Evolutionary conservation across 192 early-diverging fungal genomes (phyloP).

Genomic region (Umbelopsis isabellina): DNA sequence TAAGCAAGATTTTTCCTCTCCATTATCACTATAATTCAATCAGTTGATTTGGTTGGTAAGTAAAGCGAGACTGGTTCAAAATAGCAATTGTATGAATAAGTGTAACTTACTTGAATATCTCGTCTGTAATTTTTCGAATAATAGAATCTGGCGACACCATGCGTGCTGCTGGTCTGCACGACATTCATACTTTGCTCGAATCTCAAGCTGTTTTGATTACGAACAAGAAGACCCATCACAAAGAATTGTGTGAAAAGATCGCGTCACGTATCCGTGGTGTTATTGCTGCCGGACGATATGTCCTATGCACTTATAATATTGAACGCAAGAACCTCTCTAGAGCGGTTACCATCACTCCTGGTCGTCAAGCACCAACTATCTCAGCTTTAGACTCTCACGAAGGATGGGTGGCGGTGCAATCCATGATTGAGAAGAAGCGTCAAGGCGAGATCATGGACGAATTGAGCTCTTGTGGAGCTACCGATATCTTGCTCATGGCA

Average conservation of each 20-base stretch:
- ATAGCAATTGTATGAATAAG: background rate
- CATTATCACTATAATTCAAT: background rate
- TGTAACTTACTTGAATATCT: background rate
- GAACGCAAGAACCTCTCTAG: slow-evolving; percentile 59
- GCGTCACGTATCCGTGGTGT: slow-evolving; percentile 88
- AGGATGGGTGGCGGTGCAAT: slow-evolving; percentile 87
- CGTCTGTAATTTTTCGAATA: slow-evolving; percentile 44
- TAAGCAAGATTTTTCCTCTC: too few species aligned
- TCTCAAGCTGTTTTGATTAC: slow-evolving; percentile 92
- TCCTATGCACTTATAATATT: slow-evolving; percentile 93
- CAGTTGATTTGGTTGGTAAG: slow-evolving; percentile 56
- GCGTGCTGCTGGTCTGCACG: slow-evolving; percentile 95
- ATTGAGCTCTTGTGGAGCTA: slow-evolving; percentile 83
- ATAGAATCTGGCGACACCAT: slow-evolving; percentile 99
- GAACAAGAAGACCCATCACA: slow-evolving; percentile 76
- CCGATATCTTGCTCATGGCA: slow-evolving; percentile 85
- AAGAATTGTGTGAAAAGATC: slow-evolving; percentile 78
- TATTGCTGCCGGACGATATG: slow-evolving; percentile 84
- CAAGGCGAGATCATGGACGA: slow-evolving; percentile 90
- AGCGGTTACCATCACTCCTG: slow-evolving; percentile 84
- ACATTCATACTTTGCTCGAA: slow-evolving; percentile 79
- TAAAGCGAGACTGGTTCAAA: background rate
- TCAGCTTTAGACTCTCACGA: slow-evolving; percentile 76
- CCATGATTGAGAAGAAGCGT: slow-evolving; percentile 84
- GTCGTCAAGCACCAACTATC: slow-evolving; percentile 91